phyloP scores from a whole-genome alignment of 164 flowering plant genomes.

The Hamamelis virginiana region DNA sequence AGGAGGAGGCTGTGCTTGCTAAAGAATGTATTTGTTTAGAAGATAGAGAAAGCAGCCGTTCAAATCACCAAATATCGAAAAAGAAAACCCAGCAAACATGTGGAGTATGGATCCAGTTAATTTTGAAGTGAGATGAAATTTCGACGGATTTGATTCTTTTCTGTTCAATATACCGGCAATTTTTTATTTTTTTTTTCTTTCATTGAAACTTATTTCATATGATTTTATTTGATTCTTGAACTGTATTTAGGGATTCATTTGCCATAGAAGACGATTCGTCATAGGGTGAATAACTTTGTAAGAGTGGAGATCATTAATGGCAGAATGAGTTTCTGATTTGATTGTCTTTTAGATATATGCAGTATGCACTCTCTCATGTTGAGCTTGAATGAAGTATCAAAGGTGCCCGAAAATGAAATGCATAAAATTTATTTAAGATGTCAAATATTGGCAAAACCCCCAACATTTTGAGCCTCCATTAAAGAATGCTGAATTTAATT shows the following conservation, averaged over 20 bases:
- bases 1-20: slow-evolving; percentile 78
- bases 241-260: not conserved
- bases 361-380: no score
- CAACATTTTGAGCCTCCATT: no score
- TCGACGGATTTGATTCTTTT: not conserved
- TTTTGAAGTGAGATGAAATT: not conserved
- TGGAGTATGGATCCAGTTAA: not conserved
- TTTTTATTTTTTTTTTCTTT: no score
- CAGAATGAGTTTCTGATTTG: no score
- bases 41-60: not conserved
- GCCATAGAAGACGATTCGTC: not conserved
- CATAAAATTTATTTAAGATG: no score
- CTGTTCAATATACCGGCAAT: not conserved
- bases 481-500: no score
- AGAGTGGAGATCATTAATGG: no score
- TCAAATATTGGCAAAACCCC: no score
- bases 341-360: no score
- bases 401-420: no score
- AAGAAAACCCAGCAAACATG: not conserved
- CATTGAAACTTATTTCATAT: not conserved
- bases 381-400: no score
- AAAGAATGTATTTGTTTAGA: slow-evolving; percentile 5
- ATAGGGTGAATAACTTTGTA: no score
- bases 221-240: not conserved
- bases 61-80: not conserved